A percentile compares a stretch with the other conserved stretches of the same genome.
Evolutionary conservation across 176 grass and related monocot species (phyloP).

Genomic region (Puya raimondii): DNA sequence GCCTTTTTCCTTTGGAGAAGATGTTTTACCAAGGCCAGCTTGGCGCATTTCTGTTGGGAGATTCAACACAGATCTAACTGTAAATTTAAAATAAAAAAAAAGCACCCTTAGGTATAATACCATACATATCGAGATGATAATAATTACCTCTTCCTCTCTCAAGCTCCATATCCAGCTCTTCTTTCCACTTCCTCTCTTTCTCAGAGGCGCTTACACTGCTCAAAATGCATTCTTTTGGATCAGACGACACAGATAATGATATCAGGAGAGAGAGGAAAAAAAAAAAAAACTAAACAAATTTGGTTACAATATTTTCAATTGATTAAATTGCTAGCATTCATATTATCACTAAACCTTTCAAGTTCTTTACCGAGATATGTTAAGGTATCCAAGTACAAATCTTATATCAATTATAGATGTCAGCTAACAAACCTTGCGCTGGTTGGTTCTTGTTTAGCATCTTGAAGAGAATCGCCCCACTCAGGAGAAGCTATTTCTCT

Average conservation of each 20-base stretch:
- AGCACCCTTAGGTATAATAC: conserved; percentile 2
- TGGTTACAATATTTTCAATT: conserved; percentile 7
- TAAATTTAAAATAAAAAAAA: background rate
- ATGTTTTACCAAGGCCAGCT: conserved; percentile 52
- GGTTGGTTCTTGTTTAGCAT: conserved; percentile 39
- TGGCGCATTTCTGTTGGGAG: conserved; percentile 57
- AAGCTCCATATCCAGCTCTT: conserved; percentile 85
- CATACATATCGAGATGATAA: background rate
- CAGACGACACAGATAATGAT: conserved; percentile 10
- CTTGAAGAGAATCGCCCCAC: conserved; percentile 31
- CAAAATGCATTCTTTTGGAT: conserved; percentile 18
- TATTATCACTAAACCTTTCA: too few species aligned
- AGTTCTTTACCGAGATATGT: background rate
- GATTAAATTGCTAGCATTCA: background rate
- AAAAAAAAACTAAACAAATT: background rate
- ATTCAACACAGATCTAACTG: conserved; percentile 29
- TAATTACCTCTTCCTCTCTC: conserved; percentile 78
- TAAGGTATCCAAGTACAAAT: background rate
- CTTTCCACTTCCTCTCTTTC: conserved; percentile 78
- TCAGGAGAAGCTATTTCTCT: conserved; percentile 80
- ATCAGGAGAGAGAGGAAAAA: background rate
- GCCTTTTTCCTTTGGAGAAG: conserved; percentile 47
- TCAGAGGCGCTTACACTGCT: conserved; percentile 62
- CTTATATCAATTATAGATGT: background rate
- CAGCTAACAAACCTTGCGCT: conserved; percentile 43